These are phyloP conservation scores for Penicillium sp. DNA, from an alignment of 2,329 filamentous ascomycete genomes.

Conservation along the genomic window DNA sequence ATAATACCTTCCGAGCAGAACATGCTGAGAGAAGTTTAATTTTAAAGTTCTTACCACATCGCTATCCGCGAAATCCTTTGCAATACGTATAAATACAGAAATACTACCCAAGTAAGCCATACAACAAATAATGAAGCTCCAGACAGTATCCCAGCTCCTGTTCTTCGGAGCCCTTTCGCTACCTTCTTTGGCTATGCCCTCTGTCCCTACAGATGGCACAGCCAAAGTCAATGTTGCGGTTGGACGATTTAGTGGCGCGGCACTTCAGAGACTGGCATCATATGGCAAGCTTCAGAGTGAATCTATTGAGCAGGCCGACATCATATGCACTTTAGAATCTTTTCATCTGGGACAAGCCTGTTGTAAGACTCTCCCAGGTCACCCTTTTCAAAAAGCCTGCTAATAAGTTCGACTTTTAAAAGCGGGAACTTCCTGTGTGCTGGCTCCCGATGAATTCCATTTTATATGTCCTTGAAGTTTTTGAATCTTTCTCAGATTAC, in stretches of 20 bases:
- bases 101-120: background rate
- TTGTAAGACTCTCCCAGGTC: background rate
- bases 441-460: constrained; percentile 3
- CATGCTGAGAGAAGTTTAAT: background rate
- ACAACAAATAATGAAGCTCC: background rate
- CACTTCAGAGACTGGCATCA: background rate
- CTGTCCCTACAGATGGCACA: background rate
- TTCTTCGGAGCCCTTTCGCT: background rate
- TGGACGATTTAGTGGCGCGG: background rate
- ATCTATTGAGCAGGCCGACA: background rate
- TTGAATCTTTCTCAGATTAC: background rate
- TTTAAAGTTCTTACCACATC: background rate
- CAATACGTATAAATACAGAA: constrained; percentile 1
- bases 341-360: background rate
- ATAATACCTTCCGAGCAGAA: too few relatives aligned
- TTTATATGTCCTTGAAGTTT: background rate
- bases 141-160: background rate
- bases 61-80: background rate
- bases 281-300: background rate
- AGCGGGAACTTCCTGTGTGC: background rate
- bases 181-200: background rate
- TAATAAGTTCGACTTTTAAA: background rate
- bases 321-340: background rate
- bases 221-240: background rate
- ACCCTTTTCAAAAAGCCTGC: background rate